Evolutionary conservation across 2,329 filamentous ascomycete genomes (phyloP), one percentile per base, ranked within the genome.

Genomic region (Didymosphaeria variabile): DNA sequence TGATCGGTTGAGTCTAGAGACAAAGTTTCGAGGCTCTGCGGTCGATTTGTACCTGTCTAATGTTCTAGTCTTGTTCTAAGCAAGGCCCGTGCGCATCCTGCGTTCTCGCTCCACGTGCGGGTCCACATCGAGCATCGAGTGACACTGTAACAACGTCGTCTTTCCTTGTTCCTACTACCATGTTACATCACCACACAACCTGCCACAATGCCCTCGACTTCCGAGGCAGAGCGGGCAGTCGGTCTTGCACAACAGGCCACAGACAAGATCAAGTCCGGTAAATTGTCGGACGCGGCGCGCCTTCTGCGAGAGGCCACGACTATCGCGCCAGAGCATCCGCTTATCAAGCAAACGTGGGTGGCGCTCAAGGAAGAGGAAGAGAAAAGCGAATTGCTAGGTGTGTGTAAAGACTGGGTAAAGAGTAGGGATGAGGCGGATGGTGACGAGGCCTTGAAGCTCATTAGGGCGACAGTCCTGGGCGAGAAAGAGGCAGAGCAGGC

Each of bases 231-330:
- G 46, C 68, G 71, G 40, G 74, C 73, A 5, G 57, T 73, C 52
- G 68, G 73, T 55, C 75, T 78, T 52, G 72, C 70, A 44, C 64
- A 70, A 42, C 71, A 69, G 60, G 76, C 75, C 12, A 59, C 55
- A 36, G 67, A 72, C 34, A 71, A 67, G 57, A 68, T 68, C 36
- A 68, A 69, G 44, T 61, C 67, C 10, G 74, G 74, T 54, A 72
- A 80, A 44, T 68, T 81, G 47, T 70, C 74, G 47, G 72, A 77
- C 56, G 81, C 80, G 23, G 79, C 79, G 29, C 68, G 76, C 50
- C 73, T 76, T n/a, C 68, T 84, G 58, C 76, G 79, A 49, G 79
- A 83, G 68, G 82, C 81, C 36, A 79, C 78, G 26, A 76, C 77
- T 46, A 73, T 84, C 40, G 78, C 79, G 55, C 77, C 80, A 34